Percentiles rank a stretch among this genome's conserved stretches.
phyloP scores from a whole-genome alignment of 441 rosid species.

The Aquilaria agallochum region DNA sequence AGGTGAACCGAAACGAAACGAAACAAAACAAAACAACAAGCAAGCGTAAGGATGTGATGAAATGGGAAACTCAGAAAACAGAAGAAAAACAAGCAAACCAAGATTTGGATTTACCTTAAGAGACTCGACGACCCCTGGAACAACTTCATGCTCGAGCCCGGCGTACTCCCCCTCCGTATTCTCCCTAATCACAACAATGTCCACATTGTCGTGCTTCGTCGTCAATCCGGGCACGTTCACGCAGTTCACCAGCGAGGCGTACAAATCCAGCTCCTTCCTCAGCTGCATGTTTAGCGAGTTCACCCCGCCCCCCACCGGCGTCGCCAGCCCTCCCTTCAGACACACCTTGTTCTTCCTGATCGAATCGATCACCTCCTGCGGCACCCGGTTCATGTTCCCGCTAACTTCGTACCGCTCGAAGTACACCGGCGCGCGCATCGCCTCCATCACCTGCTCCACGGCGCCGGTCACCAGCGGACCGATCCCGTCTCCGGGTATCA shows the following conservation, averaged over 20 bases:
- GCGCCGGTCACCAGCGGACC: constrained; percentile 84
- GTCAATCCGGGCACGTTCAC: constrained; percentile 68
- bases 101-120: constrained; percentile 49
- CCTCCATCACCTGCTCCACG: constrained; percentile 85
- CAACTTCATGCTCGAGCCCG: constrained; percentile 89
- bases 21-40: too few relatives aligned
- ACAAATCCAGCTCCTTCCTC: constrained; percentile 81
- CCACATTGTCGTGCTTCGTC: constrained; percentile 72
- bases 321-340: constrained; percentile 72
- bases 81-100: too few relatives aligned
- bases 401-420: constrained; percentile 75
- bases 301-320: constrained; percentile 95
- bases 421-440: constrained; percentile 87
- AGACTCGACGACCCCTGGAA: constrained; percentile 91
- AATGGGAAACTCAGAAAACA: too few relatives aligned
- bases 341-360: constrained; percentile 84
- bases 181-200: constrained; percentile 87
- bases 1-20: too few relatives aligned
- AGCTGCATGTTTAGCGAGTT: constrained; percentile 74
- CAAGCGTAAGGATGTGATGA: too few relatives aligned
- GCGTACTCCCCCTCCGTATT: constrained; percentile 91
- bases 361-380: constrained; percentile 72
- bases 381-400: constrained; percentile 79
- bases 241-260: constrained; percentile 79
- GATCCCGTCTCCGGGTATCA: constrained; percentile 84